Conservation (phyloP, 306 rosid species). For the Ammopiptanthus mongolicus region DNA sequence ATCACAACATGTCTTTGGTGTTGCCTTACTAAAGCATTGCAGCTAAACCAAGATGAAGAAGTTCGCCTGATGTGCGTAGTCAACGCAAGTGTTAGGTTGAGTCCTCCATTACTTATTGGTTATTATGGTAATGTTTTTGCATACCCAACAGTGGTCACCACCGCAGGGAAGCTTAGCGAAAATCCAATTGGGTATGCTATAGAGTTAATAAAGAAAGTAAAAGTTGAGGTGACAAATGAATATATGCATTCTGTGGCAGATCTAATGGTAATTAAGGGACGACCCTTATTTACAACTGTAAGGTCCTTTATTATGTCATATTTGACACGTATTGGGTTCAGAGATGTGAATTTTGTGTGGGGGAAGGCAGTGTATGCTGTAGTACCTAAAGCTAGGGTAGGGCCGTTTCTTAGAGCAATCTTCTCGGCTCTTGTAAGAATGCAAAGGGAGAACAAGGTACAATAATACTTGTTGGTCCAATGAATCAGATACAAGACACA, state of each 20-base stretch:
- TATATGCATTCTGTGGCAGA: slow-evolving; percentile 29
- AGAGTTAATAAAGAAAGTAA: slow-evolving; percentile 9
- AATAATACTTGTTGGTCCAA: no score
- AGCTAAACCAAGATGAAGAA: not conserved
- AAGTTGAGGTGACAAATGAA: slow-evolving; percentile 13
- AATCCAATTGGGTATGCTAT: not conserved
- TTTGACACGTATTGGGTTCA: not conserved
- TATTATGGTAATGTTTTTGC: slow-evolving; percentile 5
- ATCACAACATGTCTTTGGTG: slow-evolving; percentile 6
- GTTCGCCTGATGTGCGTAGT: not conserved
- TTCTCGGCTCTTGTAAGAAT: not conserved
- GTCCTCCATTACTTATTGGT: not conserved
- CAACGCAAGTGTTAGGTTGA: not conserved
- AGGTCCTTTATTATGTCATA: slow-evolving; percentile 6
- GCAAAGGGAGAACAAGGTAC: slow-evolving; percentile 33
- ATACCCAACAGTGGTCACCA: not conserved
- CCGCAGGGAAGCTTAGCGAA: not conserved
- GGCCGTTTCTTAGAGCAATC: not conserved
- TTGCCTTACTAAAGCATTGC: not conserved
- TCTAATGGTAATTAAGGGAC: slow-evolving; percentile 14
- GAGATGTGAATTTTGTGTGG: slow-evolving; percentile 35
- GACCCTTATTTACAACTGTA: not conserved
- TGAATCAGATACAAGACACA: no score
- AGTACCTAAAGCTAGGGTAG: not conserved
- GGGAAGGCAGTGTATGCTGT: slow-evolving; percentile 25